These are phyloP conservation scores for Nicotiana rustica DNA, from an alignment of 305 asterid genomes.

Conservation along the genomic window DNA sequence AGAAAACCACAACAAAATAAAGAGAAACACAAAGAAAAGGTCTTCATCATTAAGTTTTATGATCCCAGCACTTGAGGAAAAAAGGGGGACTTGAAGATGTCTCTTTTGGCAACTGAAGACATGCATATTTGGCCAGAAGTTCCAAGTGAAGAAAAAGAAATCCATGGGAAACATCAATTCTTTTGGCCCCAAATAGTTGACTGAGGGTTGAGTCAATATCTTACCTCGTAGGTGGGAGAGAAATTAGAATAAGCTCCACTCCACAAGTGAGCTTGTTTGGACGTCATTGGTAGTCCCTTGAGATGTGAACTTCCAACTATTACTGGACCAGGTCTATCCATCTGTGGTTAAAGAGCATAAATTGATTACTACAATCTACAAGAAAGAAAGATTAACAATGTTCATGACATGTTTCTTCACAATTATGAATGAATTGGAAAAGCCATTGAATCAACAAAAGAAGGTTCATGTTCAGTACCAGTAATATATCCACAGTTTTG, in stretches of 20 bases:
- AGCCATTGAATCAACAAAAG: neutral
- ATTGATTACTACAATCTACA: constrained; percentile 6
- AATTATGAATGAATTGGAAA: neutral
- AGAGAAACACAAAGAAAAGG: neutral
- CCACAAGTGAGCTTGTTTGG: constrained; percentile 52
- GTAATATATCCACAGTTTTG: neutral
- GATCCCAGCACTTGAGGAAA: constrained; percentile 18
- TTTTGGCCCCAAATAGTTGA: neutral
- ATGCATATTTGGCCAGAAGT: neutral
- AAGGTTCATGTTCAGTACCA: neutral
- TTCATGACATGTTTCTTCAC: constrained; percentile 10
- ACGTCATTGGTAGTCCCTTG: constrained; percentile 48
- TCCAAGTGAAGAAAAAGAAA: neutral
- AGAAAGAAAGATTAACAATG: neutral
- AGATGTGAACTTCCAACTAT: constrained; percentile 43
- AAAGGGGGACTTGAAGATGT: neutral
- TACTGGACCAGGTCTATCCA: constrained; percentile 42
- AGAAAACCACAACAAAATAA: neutral
- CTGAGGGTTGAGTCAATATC: neutral
- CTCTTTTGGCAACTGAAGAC: constrained; percentile 8
- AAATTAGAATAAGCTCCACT: constrained; percentile 48
- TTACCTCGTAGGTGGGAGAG: constrained; percentile 54
- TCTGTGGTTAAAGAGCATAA: constrained; percentile 41
- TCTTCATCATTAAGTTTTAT: constrained; percentile 4
- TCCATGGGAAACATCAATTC: neutral